Percentiles rank a stretch among this genome's conserved stretches.
Conservation (phyloP, 495 filamentous ascomycete species). For the Cryomyces antarcticus region DNA sequence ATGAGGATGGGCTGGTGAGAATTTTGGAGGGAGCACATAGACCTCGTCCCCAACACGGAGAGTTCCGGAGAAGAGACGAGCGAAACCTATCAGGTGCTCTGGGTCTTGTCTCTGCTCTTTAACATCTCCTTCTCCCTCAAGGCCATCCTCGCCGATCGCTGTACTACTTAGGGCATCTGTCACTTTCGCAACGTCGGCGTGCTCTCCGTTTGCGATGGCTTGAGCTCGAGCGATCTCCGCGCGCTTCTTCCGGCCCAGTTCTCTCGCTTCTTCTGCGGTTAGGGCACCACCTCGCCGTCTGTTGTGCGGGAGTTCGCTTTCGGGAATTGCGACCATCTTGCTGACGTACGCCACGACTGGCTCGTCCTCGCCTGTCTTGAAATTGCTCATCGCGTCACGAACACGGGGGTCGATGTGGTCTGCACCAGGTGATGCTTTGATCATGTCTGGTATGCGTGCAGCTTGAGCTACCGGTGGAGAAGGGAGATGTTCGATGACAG, state of each 20-base stretch:
- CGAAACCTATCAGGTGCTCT: constrained; percentile 88
- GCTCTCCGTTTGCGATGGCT: constrained; percentile 29
- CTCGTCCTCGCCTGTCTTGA: constrained; percentile 42
- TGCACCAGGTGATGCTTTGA: constrained; percentile 64
- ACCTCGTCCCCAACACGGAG: constrained; percentile 75
- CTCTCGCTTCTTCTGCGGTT: constrained; percentile 73
- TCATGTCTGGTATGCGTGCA: constrained; percentile 54
- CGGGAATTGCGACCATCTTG: constrained; percentile 91
- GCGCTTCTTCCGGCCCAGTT: constrained; percentile 70
- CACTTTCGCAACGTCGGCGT: constrained; percentile 18
- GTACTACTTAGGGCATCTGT: constrained; percentile 33
- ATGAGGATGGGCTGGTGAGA: constrained; percentile 60
- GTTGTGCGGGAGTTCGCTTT: constrained; percentile 70
- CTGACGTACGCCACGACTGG: constrained; percentile 91
- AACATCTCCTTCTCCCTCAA: constrained; percentile 14
- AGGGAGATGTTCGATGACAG: constrained; percentile 80
- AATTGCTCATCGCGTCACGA: constrained; percentile 60
- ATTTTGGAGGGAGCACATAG: constrained; percentile 84
- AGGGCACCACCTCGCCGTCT: constrained; percentile 51
- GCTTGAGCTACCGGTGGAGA: constrained; percentile 71
- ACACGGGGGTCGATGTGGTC: constrained; percentile 43
- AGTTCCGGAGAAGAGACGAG: constrained; percentile 77
- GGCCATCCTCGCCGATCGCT: constrained; percentile 24
- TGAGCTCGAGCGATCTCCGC: constrained; percentile 66
- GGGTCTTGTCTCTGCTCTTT: constrained; percentile 33